These are phyloP conservation scores for Aspergillus versicolor DNA, from an alignment of 2,329 filamentous ascomycete genomes.

Conservation along the genomic window DNA sequence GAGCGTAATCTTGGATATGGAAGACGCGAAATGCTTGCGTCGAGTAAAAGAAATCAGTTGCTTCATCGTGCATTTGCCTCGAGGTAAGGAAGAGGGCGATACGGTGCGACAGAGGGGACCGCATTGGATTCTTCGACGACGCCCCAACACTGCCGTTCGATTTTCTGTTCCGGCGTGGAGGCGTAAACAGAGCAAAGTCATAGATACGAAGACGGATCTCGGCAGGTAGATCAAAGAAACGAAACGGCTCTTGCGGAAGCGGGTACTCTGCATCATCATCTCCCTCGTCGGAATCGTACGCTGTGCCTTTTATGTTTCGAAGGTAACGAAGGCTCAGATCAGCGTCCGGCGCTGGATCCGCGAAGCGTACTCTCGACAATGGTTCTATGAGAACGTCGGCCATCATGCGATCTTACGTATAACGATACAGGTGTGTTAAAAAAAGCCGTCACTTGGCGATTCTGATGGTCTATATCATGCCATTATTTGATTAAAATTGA, in stretches of 20 bases:
- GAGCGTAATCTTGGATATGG: slow-evolving; percentile 50
- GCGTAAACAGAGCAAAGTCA: slow-evolving; percentile 43
- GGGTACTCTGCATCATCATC: slow-evolving; percentile 17
- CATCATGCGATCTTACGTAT: slow-evolving; percentile 11
- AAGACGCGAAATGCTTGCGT: slow-evolving; percentile 55
- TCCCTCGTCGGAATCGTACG: slow-evolving; percentile 19
- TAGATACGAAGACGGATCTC: slow-evolving; percentile 55
- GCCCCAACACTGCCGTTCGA: slow-evolving; percentile 35
- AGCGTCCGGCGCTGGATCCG: slow-evolving; percentile 16
- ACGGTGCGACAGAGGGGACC: slow-evolving; percentile 35
- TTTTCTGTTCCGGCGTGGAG: slow-evolving; percentile 25
- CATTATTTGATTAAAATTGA: slow-evolving; percentile 25
- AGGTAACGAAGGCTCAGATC: slow-evolving; percentile 12
- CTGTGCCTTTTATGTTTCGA: slow-evolving; percentile 15
- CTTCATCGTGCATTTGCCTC: slow-evolving; percentile 51
- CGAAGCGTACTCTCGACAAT: slow-evolving; percentile 25
- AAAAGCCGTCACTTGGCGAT: slow-evolving; percentile 7
- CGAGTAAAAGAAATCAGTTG: slow-evolving; percentile 52
- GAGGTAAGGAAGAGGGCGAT: slow-evolving; percentile 42
- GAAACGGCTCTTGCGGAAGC: slow-evolving; percentile 38
- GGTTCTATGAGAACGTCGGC: slow-evolving; percentile 23
- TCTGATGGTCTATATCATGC: slow-evolving; percentile 20
- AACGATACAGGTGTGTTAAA: slow-evolving; percentile 18
- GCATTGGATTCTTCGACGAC: slow-evolving; percentile 34
- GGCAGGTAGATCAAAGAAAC: slow-evolving; percentile 54